A percentile compares a stretch with the other conserved stretches of the same genome.
Conservation (phyloP, 1,284 basidiomycete species). For the Malassezia yamatoensis region DNA sequence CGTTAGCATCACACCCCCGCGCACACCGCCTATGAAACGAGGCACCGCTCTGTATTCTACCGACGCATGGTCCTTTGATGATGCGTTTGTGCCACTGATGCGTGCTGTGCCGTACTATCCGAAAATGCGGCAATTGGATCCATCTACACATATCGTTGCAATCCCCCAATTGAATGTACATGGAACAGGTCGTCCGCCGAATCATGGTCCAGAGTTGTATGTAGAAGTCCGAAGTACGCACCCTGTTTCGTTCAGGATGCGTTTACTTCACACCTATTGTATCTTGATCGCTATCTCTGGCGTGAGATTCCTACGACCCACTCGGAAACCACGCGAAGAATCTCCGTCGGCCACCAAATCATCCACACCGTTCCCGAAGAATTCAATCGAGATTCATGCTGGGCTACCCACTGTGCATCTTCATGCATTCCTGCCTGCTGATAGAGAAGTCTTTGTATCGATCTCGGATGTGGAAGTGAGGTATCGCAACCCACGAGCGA, state of each 20-base stretch:
- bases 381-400: neutral
- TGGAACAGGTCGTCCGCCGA: constrained; percentile 16
- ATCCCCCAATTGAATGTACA: constrained; percentile 33
- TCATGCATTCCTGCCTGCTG: constrained; percentile 5
- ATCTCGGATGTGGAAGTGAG: neutral
- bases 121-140: constrained; percentile 44
- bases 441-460: neutral
- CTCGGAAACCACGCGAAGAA: too few species aligned
- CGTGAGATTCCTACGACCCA: constrained; percentile 44
- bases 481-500: constrained; percentile 13
- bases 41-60: constrained; percentile 1
- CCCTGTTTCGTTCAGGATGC: constrained; percentile 53
- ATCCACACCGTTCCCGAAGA: neutral
- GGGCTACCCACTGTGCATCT: constrained; percentile 24
- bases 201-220: constrained; percentile 31
- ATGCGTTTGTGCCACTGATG: neutral
- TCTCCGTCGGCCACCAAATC: too few species aligned
- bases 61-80: constrained; percentile 12
- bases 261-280: constrained; percentile 66
- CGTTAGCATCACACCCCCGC: neutral
- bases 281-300: constrained; percentile 59
- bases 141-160: constrained; percentile 19
- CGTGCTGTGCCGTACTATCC: constrained; percentile 4
- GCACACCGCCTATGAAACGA: neutral
- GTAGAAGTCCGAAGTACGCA: constrained; percentile 48